phyloP scores from a whole-genome alignment of 352 stramenopile species.

The Phytopythium sindhum region DNA sequence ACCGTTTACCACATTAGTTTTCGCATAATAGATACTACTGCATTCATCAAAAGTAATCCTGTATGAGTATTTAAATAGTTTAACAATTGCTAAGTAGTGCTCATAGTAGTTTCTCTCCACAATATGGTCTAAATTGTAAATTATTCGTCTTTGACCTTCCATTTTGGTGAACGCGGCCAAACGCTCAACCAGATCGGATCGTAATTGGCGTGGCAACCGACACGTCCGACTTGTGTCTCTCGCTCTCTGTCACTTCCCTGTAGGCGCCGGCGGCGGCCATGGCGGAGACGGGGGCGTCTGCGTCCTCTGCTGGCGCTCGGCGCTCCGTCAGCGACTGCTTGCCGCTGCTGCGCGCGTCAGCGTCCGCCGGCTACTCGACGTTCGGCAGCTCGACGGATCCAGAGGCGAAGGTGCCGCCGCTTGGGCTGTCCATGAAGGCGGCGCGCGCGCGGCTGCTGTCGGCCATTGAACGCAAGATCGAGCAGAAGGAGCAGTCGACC shows the following conservation, averaged over 20 bases:
- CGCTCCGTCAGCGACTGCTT: constrained; percentile 8
- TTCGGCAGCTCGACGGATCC: constrained; percentile 11
- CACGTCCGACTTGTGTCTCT: background rate
- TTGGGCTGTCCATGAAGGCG: constrained; percentile 50
- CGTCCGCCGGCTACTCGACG: constrained; percentile 21
- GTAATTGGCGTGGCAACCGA: background rate
- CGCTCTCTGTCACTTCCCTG: too few species aligned
- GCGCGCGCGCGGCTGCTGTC: constrained; percentile 54
- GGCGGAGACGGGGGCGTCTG: background rate
- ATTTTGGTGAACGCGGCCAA: too few species aligned
- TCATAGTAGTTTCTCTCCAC: too few species aligned
- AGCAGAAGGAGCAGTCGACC: constrained; percentile 57
- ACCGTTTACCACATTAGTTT: background rate
- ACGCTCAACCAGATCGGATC: too few species aligned
- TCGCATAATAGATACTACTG: background rate
- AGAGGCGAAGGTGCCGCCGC: constrained; percentile 6
- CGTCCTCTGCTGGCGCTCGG: background rate
- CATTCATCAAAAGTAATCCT: background rate
- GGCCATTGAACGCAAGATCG: constrained; percentile 69
- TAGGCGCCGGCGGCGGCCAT: background rate
- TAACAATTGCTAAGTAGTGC: too few species aligned
- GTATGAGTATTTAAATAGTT: background rate
- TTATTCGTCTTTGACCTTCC: too few species aligned
- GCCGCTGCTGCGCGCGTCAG: constrained; percentile 20
- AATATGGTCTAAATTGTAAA: too few species aligned